phyloP scores from a whole-genome alignment of 495 filamentous ascomycete genomes.

The Terfezia boudieri region DNA sequence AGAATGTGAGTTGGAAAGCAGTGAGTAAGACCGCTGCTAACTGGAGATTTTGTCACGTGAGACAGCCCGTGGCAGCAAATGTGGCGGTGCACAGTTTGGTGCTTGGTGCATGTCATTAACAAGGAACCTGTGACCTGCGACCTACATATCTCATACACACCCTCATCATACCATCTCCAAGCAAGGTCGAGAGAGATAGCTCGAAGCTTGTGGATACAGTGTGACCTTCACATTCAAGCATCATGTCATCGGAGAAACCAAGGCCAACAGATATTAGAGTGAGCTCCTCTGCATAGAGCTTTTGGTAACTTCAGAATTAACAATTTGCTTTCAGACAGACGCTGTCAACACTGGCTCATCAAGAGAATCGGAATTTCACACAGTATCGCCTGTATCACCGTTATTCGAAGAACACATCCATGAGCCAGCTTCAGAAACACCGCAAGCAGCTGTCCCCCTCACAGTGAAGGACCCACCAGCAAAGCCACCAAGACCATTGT shows the following conservation, averaged over 20 bases:
- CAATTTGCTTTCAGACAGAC: not conserved
- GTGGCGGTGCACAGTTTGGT: no score
- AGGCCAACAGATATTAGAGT: not conserved
- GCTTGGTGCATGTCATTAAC: no score
- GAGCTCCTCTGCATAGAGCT: not conserved
- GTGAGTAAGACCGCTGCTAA: no score
- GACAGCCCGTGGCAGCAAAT: no score
- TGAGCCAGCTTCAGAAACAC: not conserved
- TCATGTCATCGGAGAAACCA: not conserved
- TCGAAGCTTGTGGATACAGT: no score
- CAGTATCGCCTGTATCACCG: not conserved
- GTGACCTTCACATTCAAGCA: not conserved
- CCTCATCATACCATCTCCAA: no score
- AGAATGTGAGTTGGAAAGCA: no score
- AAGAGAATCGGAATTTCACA: not conserved
- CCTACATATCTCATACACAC: no score
- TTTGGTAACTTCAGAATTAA: not conserved
- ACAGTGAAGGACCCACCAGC: conserved; percentile 20
- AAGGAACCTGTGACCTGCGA: no score
- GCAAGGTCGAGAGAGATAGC: no score
- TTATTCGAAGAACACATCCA: not conserved
- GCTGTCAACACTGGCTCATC: not conserved
- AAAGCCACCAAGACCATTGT: conserved; percentile 73
- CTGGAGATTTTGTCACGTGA: no score
- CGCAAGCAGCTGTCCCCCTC: not conserved